These are phyloP conservation scores for Linnemannia exigua DNA, from an alignment of 192 early-diverging fungal species.

Conservation along the genomic window DNA sequence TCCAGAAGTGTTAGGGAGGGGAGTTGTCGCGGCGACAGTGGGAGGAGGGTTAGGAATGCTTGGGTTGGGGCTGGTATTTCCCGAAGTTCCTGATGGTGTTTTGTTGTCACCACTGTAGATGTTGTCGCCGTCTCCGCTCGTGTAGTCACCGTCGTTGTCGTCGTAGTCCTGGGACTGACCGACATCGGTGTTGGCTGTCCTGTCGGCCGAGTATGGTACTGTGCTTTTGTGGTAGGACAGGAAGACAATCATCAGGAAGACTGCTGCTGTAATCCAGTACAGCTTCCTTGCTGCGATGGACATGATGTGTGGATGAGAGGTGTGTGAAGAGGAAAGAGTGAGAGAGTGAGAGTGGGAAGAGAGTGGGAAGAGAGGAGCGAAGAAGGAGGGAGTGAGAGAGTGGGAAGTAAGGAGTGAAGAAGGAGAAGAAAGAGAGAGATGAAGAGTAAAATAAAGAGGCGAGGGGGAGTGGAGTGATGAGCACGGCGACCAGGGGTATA, in stretches of 20 bases:
- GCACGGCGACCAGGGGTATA: background rate
- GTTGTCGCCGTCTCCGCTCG: background rate
- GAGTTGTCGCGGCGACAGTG: background rate
- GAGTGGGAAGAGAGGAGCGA: constrained; percentile 1
- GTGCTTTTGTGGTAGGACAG: constrained; percentile 45
- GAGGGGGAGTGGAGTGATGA: background rate
- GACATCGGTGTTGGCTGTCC: constrained; percentile 4
- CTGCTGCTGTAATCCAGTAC: constrained; percentile 38
- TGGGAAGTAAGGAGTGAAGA: constrained; percentile 1
- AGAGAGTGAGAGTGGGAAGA: background rate
- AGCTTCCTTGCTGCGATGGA: constrained; percentile 31
- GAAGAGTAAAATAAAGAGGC: background rate
- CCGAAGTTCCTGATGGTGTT: background rate
- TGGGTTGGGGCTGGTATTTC: background rate
- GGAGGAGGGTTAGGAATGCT: background rate
- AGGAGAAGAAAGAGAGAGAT: background rate
- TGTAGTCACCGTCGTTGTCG: constrained; percentile 22
- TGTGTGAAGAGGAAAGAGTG: background rate
- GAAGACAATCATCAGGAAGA: constrained; percentile 38
- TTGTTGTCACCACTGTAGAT: background rate
- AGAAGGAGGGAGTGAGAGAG: background rate
- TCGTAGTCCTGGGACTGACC: constrained; percentile 11
- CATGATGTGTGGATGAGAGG: constrained; percentile 4
- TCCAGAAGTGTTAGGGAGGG: constrained; percentile 43
- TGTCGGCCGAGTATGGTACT: background rate